phyloP scores from a whole-genome alignment of 257 asterid species.

The Gentiana straminea region DNA sequence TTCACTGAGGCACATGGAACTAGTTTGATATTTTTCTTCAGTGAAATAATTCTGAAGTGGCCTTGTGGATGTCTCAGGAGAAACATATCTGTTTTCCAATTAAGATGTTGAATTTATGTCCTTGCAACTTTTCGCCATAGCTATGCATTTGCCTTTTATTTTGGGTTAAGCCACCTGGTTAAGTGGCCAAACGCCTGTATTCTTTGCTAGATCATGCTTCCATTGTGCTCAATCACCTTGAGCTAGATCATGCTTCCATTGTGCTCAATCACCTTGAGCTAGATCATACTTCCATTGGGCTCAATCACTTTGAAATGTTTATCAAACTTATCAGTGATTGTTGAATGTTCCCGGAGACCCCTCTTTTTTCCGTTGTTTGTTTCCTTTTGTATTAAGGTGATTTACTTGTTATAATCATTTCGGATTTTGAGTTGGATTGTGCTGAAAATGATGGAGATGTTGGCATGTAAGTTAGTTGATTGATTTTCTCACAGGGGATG shows the following conservation, averaged over 20 bases:
- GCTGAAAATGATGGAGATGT: background rate
- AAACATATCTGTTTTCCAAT: no score
- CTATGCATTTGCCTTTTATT: no score
- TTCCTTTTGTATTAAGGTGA: no score
- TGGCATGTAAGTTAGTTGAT: constrained; percentile 3
- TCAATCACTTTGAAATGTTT: background rate
- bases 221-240: background rate
- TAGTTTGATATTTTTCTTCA: background rate
- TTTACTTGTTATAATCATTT: no score
- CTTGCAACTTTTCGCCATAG: no score
- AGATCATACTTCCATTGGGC: background rate
- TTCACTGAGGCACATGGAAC: constrained; percentile 1
- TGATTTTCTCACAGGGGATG: constrained; percentile 20
- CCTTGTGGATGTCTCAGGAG: background rate
- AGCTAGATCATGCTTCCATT: background rate
- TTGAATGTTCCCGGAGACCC: no score
- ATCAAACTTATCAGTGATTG: no score
- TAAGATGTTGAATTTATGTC: no score
- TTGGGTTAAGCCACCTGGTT: background rate
- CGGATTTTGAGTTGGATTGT: no score
- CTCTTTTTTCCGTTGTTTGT: no score
- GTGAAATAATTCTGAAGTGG: background rate
- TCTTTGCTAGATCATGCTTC: background rate
- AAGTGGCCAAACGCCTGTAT: no score
- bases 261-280: background rate